Conservation (phyloP, 1,284 basidiomycete species). For the Microbotryum silenes-acaulis region DNA sequence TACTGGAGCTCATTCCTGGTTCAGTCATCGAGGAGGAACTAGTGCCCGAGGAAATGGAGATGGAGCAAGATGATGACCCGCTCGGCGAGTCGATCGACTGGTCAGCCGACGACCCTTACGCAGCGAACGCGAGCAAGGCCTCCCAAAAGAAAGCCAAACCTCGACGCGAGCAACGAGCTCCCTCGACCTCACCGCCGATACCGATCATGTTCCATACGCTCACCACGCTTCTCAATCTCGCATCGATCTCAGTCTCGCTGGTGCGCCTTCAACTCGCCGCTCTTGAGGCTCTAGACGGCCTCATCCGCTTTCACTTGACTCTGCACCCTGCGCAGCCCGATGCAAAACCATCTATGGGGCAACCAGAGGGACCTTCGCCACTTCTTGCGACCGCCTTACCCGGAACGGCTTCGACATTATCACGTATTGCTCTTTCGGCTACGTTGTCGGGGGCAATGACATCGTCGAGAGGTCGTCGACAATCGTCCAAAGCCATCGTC, state of each 20-base stretch:
- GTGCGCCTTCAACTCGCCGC: constrained; percentile 57
- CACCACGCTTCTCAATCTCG: constrained; percentile 54
- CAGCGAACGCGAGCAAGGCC: neutral
- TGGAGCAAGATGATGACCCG: constrained; percentile 40
- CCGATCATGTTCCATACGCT: constrained; percentile 77
- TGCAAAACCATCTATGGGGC: constrained; percentile 39
- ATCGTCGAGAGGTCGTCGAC: constrained; percentile 7
- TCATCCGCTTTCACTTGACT: constrained; percentile 58
- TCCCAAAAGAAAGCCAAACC: neutral
- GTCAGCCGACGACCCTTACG: constrained; percentile 43
- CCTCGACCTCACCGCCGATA: constrained; percentile 12
- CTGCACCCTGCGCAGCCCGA: constrained; percentile 50
- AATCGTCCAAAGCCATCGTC: constrained; percentile 34
- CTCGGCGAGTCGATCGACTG: constrained; percentile 48
- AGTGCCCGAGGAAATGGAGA: constrained; percentile 44
- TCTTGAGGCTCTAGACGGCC: constrained; percentile 52
- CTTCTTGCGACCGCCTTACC: constrained; percentile 29
- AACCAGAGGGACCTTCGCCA: constrained; percentile 31
- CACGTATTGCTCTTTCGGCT: constrained; percentile 50
- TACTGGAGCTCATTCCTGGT: constrained; percentile 51
- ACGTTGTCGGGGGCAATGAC: constrained; percentile 37
- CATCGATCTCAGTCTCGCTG: constrained; percentile 51
- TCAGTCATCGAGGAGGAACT: constrained; percentile 28
- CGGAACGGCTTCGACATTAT: constrained; percentile 48
- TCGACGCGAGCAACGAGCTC: neutral